Evolutionary conservation across 345 rosid species (phyloP).

Genomic region (Aethionema arabicum): DNA sequence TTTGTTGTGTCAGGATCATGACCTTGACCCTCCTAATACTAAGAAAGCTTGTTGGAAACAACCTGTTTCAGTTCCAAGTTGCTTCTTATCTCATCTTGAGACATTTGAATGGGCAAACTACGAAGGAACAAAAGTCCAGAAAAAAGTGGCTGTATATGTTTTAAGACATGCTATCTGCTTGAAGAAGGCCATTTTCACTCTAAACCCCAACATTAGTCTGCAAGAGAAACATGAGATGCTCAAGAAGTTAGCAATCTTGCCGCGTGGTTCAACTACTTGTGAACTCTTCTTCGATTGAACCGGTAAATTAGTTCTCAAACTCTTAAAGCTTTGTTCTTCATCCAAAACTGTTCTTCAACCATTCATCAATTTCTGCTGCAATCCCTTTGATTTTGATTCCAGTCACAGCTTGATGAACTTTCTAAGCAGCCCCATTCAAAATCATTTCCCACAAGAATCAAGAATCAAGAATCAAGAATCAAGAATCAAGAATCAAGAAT

Average conservation of each 20-base stretch:
- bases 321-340: too few relatives aligned
- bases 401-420: constrained; percentile 44
- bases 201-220: constrained; percentile 21
- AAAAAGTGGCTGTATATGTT: constrained; percentile 32
- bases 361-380: constrained; percentile 25
- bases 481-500: too few relatives aligned
- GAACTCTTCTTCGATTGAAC: too few relatives aligned
- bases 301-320: too few relatives aligned
- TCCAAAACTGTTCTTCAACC: too few relatives aligned
- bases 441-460: constrained; percentile 37
- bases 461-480: too few relatives aligned
- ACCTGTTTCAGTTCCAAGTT: constrained; percentile 21
- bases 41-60: constrained; percentile 22
- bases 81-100: constrained; percentile 26
- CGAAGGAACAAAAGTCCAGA: constrained; percentile 34
- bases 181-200: constrained; percentile 26
- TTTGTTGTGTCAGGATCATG: constrained; percentile 22
- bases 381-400: constrained; percentile 37
- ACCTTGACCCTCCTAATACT: constrained; percentile 4
- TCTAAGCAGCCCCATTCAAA: constrained; percentile 65
- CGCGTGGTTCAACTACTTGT: constrained; percentile 32
- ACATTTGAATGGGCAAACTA: constrained; percentile 33
- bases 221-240: constrained; percentile 39
- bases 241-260: constrained; percentile 29
- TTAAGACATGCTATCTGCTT: constrained; percentile 22